Conservation (phyloP, 1,284 basidiomycete genomes). For the Puccinia polysora region DNA sequence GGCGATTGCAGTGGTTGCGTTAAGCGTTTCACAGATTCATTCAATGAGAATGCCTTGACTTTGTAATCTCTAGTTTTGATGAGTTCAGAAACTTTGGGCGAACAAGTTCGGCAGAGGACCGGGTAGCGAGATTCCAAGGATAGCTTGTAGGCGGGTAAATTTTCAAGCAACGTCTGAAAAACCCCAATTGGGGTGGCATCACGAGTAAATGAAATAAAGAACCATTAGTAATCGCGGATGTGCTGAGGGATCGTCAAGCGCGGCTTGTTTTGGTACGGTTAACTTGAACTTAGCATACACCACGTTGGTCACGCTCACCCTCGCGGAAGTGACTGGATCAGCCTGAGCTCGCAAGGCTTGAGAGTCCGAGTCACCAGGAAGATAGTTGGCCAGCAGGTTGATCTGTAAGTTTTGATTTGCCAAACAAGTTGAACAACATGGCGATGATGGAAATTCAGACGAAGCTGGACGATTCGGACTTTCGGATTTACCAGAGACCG, state of each 20-base stretch:
- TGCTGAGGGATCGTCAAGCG: background rate
- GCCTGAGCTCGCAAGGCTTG: background rate
- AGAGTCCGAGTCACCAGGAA: slow-evolving; percentile 57
- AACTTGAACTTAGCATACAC: slow-evolving; percentile 55
- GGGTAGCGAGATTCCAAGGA: slow-evolving; percentile 76
- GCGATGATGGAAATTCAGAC: slow-evolving; percentile 47
- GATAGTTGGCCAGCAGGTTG: slow-evolving; percentile 79
- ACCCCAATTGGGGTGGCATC: no score
- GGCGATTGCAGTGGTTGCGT: background rate
- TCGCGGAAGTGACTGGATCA: slow-evolving; percentile 5
- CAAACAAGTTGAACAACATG: slow-evolving; percentile 78
- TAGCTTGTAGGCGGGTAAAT: slow-evolving; percentile 66
- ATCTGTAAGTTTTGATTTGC: slow-evolving; percentile 82
- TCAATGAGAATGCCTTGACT: slow-evolving; percentile 70
- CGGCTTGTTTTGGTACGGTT: slow-evolving; percentile 9
- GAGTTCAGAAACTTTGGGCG: slow-evolving; percentile 71
- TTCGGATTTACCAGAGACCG: slow-evolving; percentile 5
- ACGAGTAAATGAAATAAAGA: no score
- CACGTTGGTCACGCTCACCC: slow-evolving; percentile 8
- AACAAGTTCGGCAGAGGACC: slow-evolving; percentile 70
- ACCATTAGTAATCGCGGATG: background rate
- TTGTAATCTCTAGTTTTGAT: slow-evolving; percentile 70
- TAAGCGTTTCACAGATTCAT: slow-evolving; percentile 15
- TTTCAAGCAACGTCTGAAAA: slow-evolving; percentile 60
- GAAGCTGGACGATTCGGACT: background rate